A percentile compares a stretch with the other conserved stretches of the same genome.
phyloP scores from a whole-genome alignment of 2,329 filamentous ascomycete genomes.

The Botrytis elliptica region DNA sequence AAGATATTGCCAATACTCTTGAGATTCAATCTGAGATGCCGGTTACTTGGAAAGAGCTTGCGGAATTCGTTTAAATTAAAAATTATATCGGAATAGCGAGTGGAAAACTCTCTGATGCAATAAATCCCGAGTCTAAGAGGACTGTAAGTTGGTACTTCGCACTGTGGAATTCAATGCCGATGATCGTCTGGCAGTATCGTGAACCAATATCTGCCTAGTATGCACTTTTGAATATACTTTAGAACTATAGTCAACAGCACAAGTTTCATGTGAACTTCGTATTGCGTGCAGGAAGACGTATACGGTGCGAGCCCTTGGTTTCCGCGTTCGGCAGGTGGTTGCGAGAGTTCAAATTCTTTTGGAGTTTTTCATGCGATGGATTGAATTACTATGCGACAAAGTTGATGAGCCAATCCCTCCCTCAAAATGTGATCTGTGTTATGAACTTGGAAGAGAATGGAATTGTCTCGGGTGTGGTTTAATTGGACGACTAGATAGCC shows the following conservation, averaged over 20 bases:
- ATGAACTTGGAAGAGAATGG: neutral
- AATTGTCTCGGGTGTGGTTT: neutral
- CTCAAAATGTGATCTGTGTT: neutral
- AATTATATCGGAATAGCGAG: neutral
- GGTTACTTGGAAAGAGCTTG: neutral
- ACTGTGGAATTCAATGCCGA: neutral
- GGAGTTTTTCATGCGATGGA: neutral
- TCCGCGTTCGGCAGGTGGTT: too few species aligned
- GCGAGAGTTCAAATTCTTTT: neutral
- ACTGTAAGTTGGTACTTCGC: neutral
- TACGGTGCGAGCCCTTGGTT: neutral
- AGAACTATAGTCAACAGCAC: too few species aligned
- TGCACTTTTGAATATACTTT: neutral
- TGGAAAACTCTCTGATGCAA: neutral
- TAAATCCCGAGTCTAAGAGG: neutral
- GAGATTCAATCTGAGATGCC: neutral
- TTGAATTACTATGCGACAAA: neutral
- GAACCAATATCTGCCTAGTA: neutral
- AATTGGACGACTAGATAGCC: neutral
- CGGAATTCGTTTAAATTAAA: too few species aligned
- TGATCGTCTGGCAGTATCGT: neutral
- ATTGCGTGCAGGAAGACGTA: neutral
- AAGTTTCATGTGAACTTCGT: neutral
- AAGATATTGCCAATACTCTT: neutral
- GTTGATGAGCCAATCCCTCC: neutral